A percentile compares a stretch with the other conserved stretches of the same genome.
Conservation (phyloP, 805 yeast species). For the Candida berthetii region DNA sequence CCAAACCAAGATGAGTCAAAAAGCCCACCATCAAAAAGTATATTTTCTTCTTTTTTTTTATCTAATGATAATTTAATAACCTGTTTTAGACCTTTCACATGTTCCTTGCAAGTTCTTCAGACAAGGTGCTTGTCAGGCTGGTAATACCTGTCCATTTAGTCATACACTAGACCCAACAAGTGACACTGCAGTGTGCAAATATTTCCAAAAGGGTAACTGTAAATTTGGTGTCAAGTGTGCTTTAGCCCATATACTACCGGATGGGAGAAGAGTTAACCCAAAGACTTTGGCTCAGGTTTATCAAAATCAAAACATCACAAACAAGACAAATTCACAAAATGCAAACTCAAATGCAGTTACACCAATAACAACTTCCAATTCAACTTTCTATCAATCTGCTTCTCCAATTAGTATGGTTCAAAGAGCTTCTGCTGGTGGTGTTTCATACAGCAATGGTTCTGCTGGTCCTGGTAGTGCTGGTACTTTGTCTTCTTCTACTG, state of each 20-base stretch:
- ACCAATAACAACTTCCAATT: not conserved
- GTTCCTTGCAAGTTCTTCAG: slow-evolving; percentile 93
- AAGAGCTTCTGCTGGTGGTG: too few species aligned
- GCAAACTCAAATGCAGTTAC: slow-evolving; percentile 1
- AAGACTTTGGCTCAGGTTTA: slow-evolving; percentile 27
- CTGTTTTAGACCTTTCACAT: slow-evolving; percentile 62
- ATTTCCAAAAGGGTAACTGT: slow-evolving; percentile 94
- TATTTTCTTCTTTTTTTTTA: too few species aligned
- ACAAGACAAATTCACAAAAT: not conserved
- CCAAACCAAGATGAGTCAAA: not conserved
- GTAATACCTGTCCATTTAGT: slow-evolving; percentile 84
- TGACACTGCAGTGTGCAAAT: slow-evolving; percentile 73
- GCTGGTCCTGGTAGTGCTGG: not conserved
- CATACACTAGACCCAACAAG: slow-evolving; percentile 52
- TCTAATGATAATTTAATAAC: too few species aligned
- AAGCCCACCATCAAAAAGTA: not conserved
- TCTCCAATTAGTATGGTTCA: not conserved
- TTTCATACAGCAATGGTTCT: not conserved
- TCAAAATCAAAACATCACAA: not conserved
- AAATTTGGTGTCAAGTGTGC: slow-evolving; percentile 95
- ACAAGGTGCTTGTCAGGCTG: slow-evolving; percentile 96
- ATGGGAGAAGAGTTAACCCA: slow-evolving; percentile 75
- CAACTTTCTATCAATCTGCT: not conserved
- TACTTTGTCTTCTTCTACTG: not conserved
- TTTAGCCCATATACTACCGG: slow-evolving; percentile 83